Evolutionary conservation across 495 filamentous ascomycete species (phyloP).

Genomic region (Lindgomyces ingoldianus): DNA sequence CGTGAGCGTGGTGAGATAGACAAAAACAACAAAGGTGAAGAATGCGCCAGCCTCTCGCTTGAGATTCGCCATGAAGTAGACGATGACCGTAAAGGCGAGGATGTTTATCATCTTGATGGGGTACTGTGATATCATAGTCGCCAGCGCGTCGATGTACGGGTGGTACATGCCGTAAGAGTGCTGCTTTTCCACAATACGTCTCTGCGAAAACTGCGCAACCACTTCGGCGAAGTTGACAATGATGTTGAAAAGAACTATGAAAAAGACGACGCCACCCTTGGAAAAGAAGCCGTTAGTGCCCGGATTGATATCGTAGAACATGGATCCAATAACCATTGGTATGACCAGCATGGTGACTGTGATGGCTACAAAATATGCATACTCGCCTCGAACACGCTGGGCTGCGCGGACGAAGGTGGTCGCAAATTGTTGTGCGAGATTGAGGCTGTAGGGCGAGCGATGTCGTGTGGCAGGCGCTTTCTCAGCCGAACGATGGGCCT

Average conservation of each 20-base stretch:
- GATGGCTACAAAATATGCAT: no score
- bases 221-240: slow-evolving; percentile 76
- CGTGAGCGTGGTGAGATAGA: slow-evolving; percentile 57
- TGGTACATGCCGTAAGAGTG: slow-evolving; percentile 83
- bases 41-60: slow-evolving; percentile 70
- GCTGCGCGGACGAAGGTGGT: no score
- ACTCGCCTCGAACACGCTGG: no score
- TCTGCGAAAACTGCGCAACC: slow-evolving; percentile 77
- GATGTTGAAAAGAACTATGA: slow-evolving; percentile 80
- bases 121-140: slow-evolving; percentile 74
- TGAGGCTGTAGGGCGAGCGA: no score
- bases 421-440: no score
- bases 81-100: slow-evolving; percentile 62
- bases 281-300: slow-evolving; percentile 69
- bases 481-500: no score
- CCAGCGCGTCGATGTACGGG: slow-evolving; percentile 76
- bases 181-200: slow-evolving; percentile 90
- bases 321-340: slow-evolving; percentile 72
- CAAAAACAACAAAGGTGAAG: slow-evolving; percentile 74
- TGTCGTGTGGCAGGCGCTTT: no score
- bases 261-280: slow-evolving; percentile 77
- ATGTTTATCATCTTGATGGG: slow-evolving; percentile 58
- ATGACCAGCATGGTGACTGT: no score
- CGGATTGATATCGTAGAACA: slow-evolving; percentile 71
- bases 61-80: slow-evolving; percentile 84